phyloP scores from a whole-genome alignment of 805 yeast genomes.

The Saccharomycopsis olivae region DNA sequence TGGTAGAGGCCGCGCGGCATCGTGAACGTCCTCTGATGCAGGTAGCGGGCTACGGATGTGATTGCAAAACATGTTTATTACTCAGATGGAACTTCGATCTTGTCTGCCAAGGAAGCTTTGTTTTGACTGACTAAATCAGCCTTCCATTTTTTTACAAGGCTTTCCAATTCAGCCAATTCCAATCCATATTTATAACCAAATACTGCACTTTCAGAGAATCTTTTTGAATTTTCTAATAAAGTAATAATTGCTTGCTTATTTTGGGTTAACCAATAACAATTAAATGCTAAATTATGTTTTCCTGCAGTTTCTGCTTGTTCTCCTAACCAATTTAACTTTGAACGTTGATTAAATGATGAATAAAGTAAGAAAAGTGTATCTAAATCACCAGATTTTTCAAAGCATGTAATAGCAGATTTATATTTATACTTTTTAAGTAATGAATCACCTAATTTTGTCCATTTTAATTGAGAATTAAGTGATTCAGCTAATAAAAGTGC shows the following conservation, averaged over 20 bases:
- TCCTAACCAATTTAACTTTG: conserved; percentile 54
- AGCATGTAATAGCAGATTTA: conserved; percentile 70
- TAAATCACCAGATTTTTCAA: conserved; percentile 67
- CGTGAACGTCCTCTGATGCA: no score
- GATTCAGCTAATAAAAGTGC: conserved; percentile 59
- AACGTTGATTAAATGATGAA: conserved; percentile 66
- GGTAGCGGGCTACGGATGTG: no score
- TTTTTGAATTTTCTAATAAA: conserved; percentile 54
- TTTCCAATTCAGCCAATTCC: conserved; percentile 32
- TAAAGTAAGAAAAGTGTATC: conserved; percentile 74
- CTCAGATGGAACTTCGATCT: conserved; percentile 31
- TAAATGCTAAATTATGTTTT: conserved; percentile 82
- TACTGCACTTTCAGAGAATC: conserved; percentile 78
- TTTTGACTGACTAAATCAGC: conserved; percentile 38
- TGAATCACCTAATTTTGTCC: conserved; percentile 88
- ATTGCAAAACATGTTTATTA: no score
- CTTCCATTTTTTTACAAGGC: conserved; percentile 60
- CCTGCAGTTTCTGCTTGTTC: conserved; percentile 60
- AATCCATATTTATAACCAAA: conserved; percentile 64
- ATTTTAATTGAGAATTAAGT: conserved; percentile 54
- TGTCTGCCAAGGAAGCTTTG: conserved; percentile 47
- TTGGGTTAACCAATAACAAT: conserved; percentile 81
- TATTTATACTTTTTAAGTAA: conserved; percentile 73
- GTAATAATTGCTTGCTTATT: conserved; percentile 53
- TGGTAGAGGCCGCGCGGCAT: no score